Evolutionary conservation across 2,329 filamentous ascomycete genomes (phyloP).

Genomic region (Xylariaceae sp.): DNA sequence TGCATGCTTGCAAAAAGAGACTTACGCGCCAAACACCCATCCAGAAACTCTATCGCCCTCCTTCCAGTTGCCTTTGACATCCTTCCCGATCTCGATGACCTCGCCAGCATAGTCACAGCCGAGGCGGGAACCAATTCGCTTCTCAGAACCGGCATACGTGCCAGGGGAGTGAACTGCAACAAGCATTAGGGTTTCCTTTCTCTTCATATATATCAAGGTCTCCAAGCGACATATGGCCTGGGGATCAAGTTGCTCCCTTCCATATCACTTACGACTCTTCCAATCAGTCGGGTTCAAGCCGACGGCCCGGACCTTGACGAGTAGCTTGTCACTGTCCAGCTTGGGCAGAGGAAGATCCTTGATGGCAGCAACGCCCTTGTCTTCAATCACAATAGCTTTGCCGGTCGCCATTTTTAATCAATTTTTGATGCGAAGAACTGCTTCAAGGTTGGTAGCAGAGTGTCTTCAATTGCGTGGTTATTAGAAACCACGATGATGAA

Average conservation of each 20-base stretch:
- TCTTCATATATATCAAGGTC: no score
- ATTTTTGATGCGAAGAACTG: not conserved
- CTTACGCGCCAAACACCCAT: constrained; percentile 21
- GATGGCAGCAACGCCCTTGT: constrained; percentile 22
- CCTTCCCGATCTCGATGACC: constrained; percentile 44
- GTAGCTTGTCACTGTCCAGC: constrained; percentile 26
- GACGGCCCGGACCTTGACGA: constrained; percentile 34
- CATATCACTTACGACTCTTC: constrained; percentile 21
- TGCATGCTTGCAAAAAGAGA: not conserved
- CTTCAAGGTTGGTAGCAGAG: no score
- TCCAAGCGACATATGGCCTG: no score
- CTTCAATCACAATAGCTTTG: constrained; percentile 21
- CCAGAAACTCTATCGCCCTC: constrained; percentile 49
- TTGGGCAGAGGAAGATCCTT: constrained; percentile 23
- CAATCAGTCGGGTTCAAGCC: constrained; percentile 37
- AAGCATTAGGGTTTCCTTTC: no score
- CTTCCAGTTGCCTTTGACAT: constrained; percentile 41
- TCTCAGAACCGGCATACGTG: not conserved
- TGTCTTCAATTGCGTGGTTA: no score
- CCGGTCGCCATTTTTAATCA: constrained; percentile 11
- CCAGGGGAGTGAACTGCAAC: no score
- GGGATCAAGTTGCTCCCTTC: no score
- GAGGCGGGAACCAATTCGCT: constrained; percentile 20
- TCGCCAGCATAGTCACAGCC: constrained; percentile 49
- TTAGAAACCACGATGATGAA: no score